phyloP scores from a whole-genome alignment of 805 yeast species.

The Barnettozyma wickerhamii region DNA sequence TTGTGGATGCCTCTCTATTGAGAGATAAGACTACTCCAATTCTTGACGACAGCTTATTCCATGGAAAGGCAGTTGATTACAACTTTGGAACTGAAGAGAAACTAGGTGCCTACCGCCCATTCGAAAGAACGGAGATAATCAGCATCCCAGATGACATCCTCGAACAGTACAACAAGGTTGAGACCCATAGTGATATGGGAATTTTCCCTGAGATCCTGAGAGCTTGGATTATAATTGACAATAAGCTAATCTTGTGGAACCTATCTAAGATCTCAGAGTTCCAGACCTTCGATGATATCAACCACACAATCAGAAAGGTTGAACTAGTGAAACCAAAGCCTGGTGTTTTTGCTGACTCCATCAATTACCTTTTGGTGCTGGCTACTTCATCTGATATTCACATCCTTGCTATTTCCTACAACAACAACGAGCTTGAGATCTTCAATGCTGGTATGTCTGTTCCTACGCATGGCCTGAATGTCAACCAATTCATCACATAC shows the following conservation, averaged over 20 bases:
- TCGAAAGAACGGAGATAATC: constrained; percentile 63
- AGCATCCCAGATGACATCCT: constrained; percentile 79
- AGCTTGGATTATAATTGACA: constrained; percentile 83
- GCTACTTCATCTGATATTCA: constrained; percentile 79
- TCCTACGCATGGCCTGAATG: constrained; percentile 72
- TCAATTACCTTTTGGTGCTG: constrained; percentile 67
- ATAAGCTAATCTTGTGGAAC: constrained; percentile 83
- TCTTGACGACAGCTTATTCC: constrained; percentile 43
- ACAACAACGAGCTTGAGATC: constrained; percentile 52
- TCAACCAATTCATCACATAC: constrained; percentile 54
- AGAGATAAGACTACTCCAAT: constrained; percentile 55
- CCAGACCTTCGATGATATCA: constrained; percentile 76
- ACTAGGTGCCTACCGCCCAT: constrained; percentile 58
- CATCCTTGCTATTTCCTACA: constrained; percentile 66
- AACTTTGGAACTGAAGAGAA: constrained; percentile 54
- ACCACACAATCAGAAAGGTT: constrained; percentile 73
- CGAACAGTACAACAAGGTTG: constrained; percentile 64
- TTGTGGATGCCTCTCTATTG: constrained; percentile 52
- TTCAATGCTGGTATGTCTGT: constrained; percentile 82
- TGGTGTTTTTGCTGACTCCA: constrained; percentile 73
- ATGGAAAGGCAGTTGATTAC: constrained; percentile 60
- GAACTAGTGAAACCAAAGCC: constrained; percentile 76
- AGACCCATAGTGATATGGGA: constrained; percentile 74
- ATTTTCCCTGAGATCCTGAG: constrained; percentile 74
- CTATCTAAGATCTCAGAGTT: constrained; percentile 59